phyloP scores from a whole-genome alignment of 768 basidiomycete genomes.

The Boletus vinaceobasis region DNA sequence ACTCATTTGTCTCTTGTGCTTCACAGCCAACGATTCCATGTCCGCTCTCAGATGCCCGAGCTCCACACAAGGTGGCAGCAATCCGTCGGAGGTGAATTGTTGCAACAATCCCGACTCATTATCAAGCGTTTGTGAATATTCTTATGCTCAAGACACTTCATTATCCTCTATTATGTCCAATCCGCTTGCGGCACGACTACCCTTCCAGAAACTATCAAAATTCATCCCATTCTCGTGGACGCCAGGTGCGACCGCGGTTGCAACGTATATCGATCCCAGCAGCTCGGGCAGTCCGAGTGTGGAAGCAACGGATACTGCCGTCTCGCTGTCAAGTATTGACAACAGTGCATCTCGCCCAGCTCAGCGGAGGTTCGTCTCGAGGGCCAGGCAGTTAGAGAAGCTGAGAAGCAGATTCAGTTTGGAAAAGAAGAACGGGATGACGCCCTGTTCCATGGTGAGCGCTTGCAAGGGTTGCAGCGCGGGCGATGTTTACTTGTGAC shows the following conservation, averaged over 20 bases:
- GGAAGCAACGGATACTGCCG: constrained; percentile 8
- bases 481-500: constrained; percentile 26
- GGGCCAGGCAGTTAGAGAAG: constrained; percentile 63
- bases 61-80: constrained; percentile 23
- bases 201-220: constrained; percentile 58
- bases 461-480: constrained; percentile 30
- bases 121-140: constrained; percentile 25
- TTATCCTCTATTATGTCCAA: constrained; percentile 50
- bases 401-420: constrained; percentile 52
- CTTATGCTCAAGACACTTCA: constrained; percentile 27
- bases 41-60: constrained; percentile 39
- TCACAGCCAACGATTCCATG: constrained; percentile 31
- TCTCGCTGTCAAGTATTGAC: constrained; percentile 9
- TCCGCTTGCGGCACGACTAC: constrained; percentile 53
- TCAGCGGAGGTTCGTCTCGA: constrained; percentile 50
- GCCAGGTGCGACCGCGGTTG: constrained; percentile 35
- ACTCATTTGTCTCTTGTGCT: constrained; percentile 44
- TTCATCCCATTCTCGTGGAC: constrained; percentile 57
- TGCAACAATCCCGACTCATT: constrained; percentile 17
- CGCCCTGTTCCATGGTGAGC: constrained; percentile 22
- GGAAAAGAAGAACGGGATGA: constrained; percentile 24
- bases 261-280: constrained; percentile 22
- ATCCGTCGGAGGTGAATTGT: constrained; percentile 31
- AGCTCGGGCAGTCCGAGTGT: constrained; percentile 9
- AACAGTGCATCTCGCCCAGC: constrained; percentile 9